phyloP scores from a whole-genome alignment of 1,284 basidiomycete species.

The Gomphus bonarii region DNA sequence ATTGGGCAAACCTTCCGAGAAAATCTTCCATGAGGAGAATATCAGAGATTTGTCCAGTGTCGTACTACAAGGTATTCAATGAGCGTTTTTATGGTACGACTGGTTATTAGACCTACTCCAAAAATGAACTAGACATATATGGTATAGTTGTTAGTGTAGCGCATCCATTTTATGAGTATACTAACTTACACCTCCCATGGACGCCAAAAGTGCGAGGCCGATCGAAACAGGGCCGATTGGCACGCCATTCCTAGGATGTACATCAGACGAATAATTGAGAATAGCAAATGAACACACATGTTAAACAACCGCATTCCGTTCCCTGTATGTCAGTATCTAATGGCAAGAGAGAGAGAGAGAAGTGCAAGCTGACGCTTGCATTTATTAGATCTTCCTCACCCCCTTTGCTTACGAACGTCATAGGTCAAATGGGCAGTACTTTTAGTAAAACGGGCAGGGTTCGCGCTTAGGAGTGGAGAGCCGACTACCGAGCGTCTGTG shows the following conservation, averaged over 20 bases:
- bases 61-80: slow-evolving; percentile 29
- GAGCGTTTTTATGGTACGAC: neutral
- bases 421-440: too few species aligned
- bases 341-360: too few species aligned
- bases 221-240: slow-evolving; percentile 55
- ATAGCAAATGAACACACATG: too few species aligned
- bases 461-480: too few species aligned
- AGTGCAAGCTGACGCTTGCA: too few species aligned
- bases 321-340: too few species aligned
- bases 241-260: slow-evolving; percentile 19
- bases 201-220: slow-evolving; percentile 57
- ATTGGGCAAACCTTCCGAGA: slow-evolving; percentile 49
- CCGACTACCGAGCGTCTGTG: too few species aligned
- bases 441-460: too few species aligned
- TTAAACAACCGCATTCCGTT: too few species aligned
- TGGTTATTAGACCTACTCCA: neutral
- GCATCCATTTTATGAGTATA: neutral
- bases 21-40: slow-evolving; percentile 72
- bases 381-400: too few species aligned
- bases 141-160: neutral
- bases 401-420: too few species aligned
- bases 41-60: slow-evolving; percentile 72
- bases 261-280: neutral
- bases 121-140: slow-evolving; percentile 3
- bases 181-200: slow-evolving; percentile 52